These are phyloP conservation scores for Candida pseudoviswanathii DNA, from an alignment of 1,139 yeast genomes.

Conservation along the genomic window DNA sequence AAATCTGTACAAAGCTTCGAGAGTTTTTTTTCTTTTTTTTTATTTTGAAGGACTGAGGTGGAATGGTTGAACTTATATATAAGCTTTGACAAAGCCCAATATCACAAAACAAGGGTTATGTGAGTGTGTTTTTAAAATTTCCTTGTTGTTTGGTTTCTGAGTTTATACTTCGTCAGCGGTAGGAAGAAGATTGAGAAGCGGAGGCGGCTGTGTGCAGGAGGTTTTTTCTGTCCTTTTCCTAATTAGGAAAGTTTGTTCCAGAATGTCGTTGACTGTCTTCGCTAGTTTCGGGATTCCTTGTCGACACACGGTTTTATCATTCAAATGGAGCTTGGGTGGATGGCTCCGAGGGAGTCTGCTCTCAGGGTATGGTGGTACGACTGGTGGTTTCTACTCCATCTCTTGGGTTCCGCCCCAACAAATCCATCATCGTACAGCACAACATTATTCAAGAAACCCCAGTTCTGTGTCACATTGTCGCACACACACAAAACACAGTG, in stretches of 20 bases:
- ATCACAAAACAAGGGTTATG: not conserved
- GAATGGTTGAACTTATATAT: not conserved
- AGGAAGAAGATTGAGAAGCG: not conserved
- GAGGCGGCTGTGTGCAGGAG: not conserved
- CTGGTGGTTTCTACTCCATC: too few relatives aligned
- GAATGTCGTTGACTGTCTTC: not conserved
- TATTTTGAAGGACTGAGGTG: not conserved
- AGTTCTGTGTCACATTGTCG: not conserved
- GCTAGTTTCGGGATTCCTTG: not conserved
- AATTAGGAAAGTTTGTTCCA: slow-evolving; percentile 3
- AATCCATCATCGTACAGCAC: not conserved
- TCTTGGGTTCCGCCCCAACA: not conserved
- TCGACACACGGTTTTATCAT: not conserved
- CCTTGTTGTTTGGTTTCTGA: not conserved
- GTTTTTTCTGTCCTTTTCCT: not conserved
- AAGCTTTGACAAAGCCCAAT: not conserved
- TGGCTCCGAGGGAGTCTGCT: too few relatives aligned
- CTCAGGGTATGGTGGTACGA: too few relatives aligned
- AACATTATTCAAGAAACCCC: not conserved
- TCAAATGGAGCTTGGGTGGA: not conserved
- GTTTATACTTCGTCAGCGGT: not conserved
- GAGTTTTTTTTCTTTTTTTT: not conserved
- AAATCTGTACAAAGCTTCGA: not conserved
- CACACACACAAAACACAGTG: too few relatives aligned
- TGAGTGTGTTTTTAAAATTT: not conserved